Evolutionary conservation across 495 filamentous ascomycete genomes (phyloP).

Genomic region (Aspergillus sclerotiicarbonarius): DNA sequence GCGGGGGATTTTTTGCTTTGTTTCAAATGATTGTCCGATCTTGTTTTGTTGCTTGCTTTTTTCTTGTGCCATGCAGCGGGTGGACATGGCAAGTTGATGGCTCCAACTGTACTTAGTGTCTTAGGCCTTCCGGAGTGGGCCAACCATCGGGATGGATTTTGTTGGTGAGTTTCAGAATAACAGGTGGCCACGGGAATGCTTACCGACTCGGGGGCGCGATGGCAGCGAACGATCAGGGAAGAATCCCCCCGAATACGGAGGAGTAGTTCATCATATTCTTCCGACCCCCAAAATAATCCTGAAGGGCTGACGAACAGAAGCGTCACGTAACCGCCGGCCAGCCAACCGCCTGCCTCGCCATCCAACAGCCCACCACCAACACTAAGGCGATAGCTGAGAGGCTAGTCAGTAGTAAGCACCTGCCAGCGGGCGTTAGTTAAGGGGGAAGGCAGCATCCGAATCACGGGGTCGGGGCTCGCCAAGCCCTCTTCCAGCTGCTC

Average conservation of each 20-base stretch:
- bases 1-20: not conserved
- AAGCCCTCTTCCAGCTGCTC: conserved; percentile 6
- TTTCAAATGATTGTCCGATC: not conserved
- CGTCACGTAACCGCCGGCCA: no score
- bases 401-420: not conserved
- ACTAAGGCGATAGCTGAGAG: not conserved
- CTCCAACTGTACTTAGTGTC: not conserved
- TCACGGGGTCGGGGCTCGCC: conserved; percentile 10
- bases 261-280: no score
- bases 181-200: not conserved
- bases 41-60: not conserved
- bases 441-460: not conserved
- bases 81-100: not conserved
- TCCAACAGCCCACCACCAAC: not conserved
- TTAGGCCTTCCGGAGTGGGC: not conserved
- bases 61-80: not conserved
- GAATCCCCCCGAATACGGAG: not conserved
- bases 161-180: conserved; percentile 10
- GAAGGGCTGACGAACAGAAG: no score
- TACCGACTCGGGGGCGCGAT: not conserved
- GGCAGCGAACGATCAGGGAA: not conserved
- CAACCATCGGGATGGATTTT: conserved; percentile 1
- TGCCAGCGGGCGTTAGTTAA: not conserved
- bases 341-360: no score
- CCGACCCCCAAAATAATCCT: no score